phyloP scores from a whole-genome alignment of 2,329 filamentous ascomycete species.

The Exophiala oligosperma region DNA sequence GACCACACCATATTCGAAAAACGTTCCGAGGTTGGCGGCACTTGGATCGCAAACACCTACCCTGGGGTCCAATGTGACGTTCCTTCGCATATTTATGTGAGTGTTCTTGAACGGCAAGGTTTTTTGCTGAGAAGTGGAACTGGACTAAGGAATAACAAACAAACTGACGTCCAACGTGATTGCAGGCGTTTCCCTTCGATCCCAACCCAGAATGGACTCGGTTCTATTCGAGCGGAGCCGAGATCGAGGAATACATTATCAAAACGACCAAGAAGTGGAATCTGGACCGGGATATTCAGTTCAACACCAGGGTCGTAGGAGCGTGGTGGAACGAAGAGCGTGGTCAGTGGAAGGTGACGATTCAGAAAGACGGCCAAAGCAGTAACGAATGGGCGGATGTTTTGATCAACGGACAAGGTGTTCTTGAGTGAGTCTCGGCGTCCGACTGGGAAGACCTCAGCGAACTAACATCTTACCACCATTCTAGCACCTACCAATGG shows the following conservation, averaged over 20 bases:
- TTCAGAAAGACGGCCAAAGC: constrained; percentile 1
- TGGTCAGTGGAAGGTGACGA: constrained; percentile 56
- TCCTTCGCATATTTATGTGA: constrained; percentile 17
- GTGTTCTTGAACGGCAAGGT: constrained; percentile 47
- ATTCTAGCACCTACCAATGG: constrained; percentile 13
- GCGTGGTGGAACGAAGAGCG: constrained; percentile 56
- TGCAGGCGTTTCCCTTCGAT: constrained; percentile 54
- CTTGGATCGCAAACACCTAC: constrained; percentile 34
- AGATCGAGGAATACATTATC: constrained; percentile 71
- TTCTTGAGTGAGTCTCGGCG: not conserved
- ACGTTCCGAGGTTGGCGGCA: constrained; percentile 33
- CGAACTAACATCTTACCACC: not conserved
- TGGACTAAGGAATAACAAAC: not conserved
- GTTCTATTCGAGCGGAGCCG: constrained; percentile 64
- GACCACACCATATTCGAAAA: constrained; percentile 28
- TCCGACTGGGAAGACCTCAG: not conserved
- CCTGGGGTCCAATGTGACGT: constrained; percentile 27
- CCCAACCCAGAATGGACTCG: constrained; percentile 70
- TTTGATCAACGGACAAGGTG: not conserved
- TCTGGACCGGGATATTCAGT: constrained; percentile 59
- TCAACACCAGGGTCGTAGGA: constrained; percentile 56
- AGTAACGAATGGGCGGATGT: not conserved
- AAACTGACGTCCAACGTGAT: not conserved
- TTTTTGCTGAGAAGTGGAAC: not conserved
- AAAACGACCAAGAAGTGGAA: constrained; percentile 62